Evolutionary conservation across 345 rosid species (phyloP).

Genomic region (Linum tenue): DNA sequence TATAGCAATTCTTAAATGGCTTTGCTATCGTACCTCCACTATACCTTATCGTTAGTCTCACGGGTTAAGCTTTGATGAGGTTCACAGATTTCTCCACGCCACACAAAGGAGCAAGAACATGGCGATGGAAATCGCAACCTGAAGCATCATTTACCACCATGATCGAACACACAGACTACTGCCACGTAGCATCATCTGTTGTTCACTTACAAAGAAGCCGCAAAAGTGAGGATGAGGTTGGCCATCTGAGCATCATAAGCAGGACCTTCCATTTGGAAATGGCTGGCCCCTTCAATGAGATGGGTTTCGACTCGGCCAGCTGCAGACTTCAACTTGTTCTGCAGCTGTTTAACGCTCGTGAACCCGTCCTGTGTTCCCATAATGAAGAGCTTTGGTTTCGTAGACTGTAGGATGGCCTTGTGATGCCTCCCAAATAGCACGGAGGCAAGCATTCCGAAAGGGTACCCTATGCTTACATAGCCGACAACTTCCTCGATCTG

Average conservation of each 20-base stretch:
- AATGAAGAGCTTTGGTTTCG: conserved; percentile 76
- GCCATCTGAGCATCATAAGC: conserved; percentile 75
- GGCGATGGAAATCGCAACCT: too few relatives aligned
- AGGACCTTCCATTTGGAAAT: conserved; percentile 95
- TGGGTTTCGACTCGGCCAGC: conserved; percentile 58
- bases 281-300: conserved; percentile 77
- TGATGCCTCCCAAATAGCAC: conserved; percentile 83
- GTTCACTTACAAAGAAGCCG: conserved; percentile 37
- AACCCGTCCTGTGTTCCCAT: conserved; percentile 97
- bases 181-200: background rate
- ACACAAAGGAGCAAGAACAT: too few relatives aligned
- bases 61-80: too few relatives aligned
- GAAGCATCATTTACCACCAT: too few relatives aligned
- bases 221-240: conserved; percentile 45
- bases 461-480: conserved; percentile 80
- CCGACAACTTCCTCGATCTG: conserved; percentile 67
- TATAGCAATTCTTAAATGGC: too few relatives aligned
- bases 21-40: too few relatives aligned
- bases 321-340: conserved; percentile 65
- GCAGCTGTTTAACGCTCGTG: conserved; percentile 76
- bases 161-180: background rate
- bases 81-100: too few relatives aligned
- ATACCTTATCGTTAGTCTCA: too few relatives aligned
- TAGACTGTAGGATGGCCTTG: conserved; percentile 60
- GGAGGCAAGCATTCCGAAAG: conserved; percentile 74